Conservation (phyloP, 495 filamentous ascomycete species). For the Neurospora sp. region DNA sequence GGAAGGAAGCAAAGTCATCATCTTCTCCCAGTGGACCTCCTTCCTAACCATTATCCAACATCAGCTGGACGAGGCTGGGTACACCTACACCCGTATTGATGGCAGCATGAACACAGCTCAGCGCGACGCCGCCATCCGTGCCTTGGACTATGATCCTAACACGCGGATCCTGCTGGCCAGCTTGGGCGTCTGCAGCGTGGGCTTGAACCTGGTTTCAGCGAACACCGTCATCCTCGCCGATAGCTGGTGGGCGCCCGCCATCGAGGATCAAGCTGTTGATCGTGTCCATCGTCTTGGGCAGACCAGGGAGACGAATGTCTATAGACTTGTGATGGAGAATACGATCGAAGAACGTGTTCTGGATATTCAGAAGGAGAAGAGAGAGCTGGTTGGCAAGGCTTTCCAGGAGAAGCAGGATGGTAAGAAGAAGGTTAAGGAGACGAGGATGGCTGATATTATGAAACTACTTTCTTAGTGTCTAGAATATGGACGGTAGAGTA, state of each 20-base stretch:
- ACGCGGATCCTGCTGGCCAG: slow-evolving; percentile 76
- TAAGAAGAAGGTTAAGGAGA: slow-evolving; percentile 36
- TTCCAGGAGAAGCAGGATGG: slow-evolving; percentile 50
- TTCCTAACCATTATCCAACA: slow-evolving; percentile 73
- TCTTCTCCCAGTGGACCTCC: slow-evolving; percentile 91
- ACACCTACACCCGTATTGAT: slow-evolving; percentile 69
- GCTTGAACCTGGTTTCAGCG: slow-evolving; percentile 80
- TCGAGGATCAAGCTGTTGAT: slow-evolving; percentile 90
- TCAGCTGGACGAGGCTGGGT: slow-evolving; percentile 51
- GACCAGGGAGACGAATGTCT: slow-evolving; percentile 65
- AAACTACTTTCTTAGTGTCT: slow-evolving; percentile 25
- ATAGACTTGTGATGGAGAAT: slow-evolving; percentile 71
- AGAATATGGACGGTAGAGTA: not conserved
- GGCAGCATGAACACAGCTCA: slow-evolving; percentile 60
- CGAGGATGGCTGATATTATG: slow-evolving; percentile 29
- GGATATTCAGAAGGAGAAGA: slow-evolving; percentile 71
- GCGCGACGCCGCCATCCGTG: slow-evolving; percentile 60
- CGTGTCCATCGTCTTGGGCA: slow-evolving; percentile 85
- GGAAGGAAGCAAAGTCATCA: slow-evolving; percentile 65
- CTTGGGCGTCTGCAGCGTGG: slow-evolving; percentile 74
- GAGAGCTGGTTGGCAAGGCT: slow-evolving; percentile 66
- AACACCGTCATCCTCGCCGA: slow-evolving; percentile 81
- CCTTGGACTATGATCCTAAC: slow-evolving; percentile 55
- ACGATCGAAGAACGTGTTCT: slow-evolving; percentile 83
- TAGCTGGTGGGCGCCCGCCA: slow-evolving; percentile 85